Conservation (phyloP, 2,329 filamentous ascomycete species). For the Fusarium sp. region DNA sequence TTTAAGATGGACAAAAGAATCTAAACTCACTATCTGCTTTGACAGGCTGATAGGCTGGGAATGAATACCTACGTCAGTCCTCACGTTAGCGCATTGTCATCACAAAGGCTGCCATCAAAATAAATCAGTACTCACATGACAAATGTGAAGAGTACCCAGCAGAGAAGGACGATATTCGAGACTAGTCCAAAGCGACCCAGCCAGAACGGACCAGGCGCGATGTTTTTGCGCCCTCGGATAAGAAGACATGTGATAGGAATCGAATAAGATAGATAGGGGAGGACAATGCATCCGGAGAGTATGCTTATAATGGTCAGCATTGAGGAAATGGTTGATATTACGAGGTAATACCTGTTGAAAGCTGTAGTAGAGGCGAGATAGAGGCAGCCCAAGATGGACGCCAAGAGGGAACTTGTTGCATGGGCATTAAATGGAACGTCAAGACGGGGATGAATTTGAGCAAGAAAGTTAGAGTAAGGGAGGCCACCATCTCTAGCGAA, state of each 20-base stretch:
- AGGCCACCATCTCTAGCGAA: constrained; percentile 21
- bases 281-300: constrained; percentile 13
- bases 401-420: not conserved
- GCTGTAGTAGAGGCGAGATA: not conserved
- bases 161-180: constrained; percentile 7
- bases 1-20: not conserved
- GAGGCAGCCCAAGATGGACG: not conserved
- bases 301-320: not conserved
- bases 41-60: not conserved
- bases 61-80: not conserved
- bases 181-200: constrained; percentile 3
- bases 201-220: constrained; percentile 12
- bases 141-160: constrained; percentile 10
- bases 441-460: not conserved
- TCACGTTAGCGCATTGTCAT: not conserved
- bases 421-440: not conserved
- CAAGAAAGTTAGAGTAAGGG: not conserved
- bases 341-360: not conserved
- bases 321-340: not conserved
- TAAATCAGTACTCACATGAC: not conserved
- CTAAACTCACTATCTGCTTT: not conserved
- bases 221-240: constrained; percentile 1
- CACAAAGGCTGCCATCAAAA: not conserved
- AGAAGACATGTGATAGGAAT: constrained; percentile 8
- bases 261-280: constrained; percentile 11